phyloP scores from a whole-genome alignment of 345 rosid species.

The Euphorbia peplus region DNA sequence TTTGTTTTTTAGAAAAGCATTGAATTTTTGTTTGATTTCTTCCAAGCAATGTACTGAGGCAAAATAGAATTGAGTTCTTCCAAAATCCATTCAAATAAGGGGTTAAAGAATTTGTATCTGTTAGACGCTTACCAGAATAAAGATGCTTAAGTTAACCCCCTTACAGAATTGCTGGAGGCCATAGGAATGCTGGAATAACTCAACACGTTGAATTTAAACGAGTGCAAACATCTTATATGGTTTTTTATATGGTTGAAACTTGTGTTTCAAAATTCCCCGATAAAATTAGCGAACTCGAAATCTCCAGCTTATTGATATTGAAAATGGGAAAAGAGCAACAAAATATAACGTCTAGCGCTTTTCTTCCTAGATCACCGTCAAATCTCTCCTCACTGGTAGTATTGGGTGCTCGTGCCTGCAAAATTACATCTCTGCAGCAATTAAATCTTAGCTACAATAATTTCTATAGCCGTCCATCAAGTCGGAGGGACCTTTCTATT shows the following conservation, averaged over 20 bases:
- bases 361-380: conserved; percentile 35
- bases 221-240: conserved; percentile 30
- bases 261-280: conserved; percentile 39
- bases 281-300: conserved; percentile 43
- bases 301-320: conserved; percentile 31
- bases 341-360: neutral
- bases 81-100: too few relatives aligned
- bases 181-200: conserved; percentile 47
- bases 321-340: conserved; percentile 32
- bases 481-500: conserved; percentile 37
- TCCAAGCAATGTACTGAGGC: too few relatives aligned
- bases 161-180: conserved; percentile 47
- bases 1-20: too few relatives aligned
- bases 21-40: too few relatives aligned
- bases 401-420: conserved; percentile 44
- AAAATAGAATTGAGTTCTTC: too few relatives aligned
- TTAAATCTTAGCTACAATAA: conserved; percentile 37
- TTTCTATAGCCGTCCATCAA: conserved; percentile 45
- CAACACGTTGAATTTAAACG: conserved; percentile 24
- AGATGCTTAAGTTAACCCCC: conserved; percentile 30
- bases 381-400: conserved; percentile 36
- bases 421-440: conserved; percentile 30
- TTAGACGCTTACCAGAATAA: conserved; percentile 35
- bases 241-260: conserved; percentile 38
- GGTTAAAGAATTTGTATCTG: too few relatives aligned